Evolutionary conservation across 148 eudicot species (phyloP).

Genomic region (Salicornia ramosissima): DNA sequence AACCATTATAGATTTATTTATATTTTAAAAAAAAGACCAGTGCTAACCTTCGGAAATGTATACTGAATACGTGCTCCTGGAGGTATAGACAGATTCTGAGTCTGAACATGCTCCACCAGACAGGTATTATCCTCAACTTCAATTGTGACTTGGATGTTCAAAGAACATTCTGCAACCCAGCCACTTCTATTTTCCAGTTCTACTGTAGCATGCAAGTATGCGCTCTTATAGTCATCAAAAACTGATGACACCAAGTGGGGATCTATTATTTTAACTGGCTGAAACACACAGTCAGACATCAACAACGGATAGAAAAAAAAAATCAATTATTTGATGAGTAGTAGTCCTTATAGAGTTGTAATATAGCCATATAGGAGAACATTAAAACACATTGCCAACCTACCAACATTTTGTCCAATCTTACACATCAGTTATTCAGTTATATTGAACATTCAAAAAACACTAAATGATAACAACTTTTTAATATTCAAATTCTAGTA

Average conservation of each 20-base stretch:
- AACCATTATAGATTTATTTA: conserved; percentile 1
- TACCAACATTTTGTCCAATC: not conserved
- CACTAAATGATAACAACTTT: not conserved
- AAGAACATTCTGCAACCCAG: conserved; percentile 64
- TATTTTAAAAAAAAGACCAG: conserved; percentile 9
- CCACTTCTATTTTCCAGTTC: conserved; percentile 76
- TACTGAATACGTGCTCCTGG: conserved; percentile 62
- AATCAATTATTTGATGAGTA: not conserved
- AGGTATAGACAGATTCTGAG: conserved; percentile 64
- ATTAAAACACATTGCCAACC: not conserved
- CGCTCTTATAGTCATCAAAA: conserved; percentile 76
- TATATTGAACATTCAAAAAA: not conserved
- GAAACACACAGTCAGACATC: conserved; percentile 31
- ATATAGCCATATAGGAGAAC: not conserved
- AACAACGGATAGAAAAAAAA: conserved; percentile 9
- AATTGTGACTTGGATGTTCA: conserved; percentile 69
- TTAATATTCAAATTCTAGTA: not conserved
- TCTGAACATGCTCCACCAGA: conserved; percentile 73
- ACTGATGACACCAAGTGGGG: conserved; percentile 95
- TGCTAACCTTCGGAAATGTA: conserved; percentile 78
- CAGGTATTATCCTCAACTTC: conserved; percentile 61
- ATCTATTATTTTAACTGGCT: conserved; percentile 94
- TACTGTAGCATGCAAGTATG: conserved; percentile 65
- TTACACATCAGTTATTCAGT: not conserved
- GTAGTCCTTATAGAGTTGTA: no score